Evolutionary conservation across 345 rosid species (phyloP), one percentile per base, ranked within the genome.

Genomic region (Rhodamnia argentea): DNA sequence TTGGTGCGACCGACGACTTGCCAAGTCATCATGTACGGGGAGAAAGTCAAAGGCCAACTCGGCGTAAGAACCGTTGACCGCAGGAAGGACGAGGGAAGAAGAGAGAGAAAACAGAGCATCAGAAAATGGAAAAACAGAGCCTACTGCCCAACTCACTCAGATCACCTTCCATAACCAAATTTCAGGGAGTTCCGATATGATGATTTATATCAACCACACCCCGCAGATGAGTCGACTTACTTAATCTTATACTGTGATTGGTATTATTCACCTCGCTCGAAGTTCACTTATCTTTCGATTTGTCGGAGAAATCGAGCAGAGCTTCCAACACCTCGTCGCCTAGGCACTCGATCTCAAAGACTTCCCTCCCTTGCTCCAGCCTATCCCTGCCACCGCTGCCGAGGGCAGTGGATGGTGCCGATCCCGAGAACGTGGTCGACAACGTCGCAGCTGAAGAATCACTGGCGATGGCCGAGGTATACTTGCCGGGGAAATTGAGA

Each of bases 401-500:
- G 53, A 86, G 0, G 83, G 64, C 1, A 37, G 44, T 2, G 55
- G 70, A 2, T 83, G 82, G 51, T 4, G 92, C 83, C 4, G 87
- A 57, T 1, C 90, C 87, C 2, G 89, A 88, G 1, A 91, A 87
- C 12, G 83, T 42, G 26, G 40, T 59, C 0, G 87, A 82, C 2
- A 92, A 86, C 1, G 91, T 87, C 29, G 90, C 81, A 29, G 88
- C 29, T 4, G 93, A 82, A 15, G 86, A 84, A 84, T 27, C 83
- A 26, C 56, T 53, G 51, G 85, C n/a, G n/a, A n/a, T 85, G 40
- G 91, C 86, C 13, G 44, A 15, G 85, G 90, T 87, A 85, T 94
- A 88, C 88, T 95, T 96, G 5, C 89, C 85, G 0, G 98, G 98
- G 89, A 96, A 96, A 89, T 96, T 96, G 18, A 96, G 95, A 87